A percentile compares a stretch with the other conserved stretches of the same genome.
These are phyloP conservation scores for Sechiopsis laciniata DNA, from an alignment of 306 rosid genomes.

Conservation along the genomic window DNA sequence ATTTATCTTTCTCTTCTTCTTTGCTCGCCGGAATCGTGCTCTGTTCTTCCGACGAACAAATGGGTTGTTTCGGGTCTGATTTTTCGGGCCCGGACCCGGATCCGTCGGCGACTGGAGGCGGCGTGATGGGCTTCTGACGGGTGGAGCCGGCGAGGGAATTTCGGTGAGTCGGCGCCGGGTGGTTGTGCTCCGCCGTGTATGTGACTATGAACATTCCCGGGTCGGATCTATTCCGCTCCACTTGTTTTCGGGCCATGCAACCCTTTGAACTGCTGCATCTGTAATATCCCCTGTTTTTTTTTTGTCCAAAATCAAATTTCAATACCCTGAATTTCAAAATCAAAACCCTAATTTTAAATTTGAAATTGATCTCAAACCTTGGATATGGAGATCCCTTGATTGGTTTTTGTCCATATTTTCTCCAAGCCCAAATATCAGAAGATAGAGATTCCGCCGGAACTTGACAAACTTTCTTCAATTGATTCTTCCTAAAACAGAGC, in stretches of 20 bases:
- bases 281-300: constrained; percentile 64
- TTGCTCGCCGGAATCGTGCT: constrained; percentile 48
- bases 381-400: constrained; percentile 72
- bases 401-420: constrained; percentile 62
- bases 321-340: background rate
- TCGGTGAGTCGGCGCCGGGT: constrained; percentile 88
- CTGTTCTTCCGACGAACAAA: constrained; percentile 26
- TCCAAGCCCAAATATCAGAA: constrained; percentile 97
- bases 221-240: constrained; percentile 85
- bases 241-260: constrained; percentile 92
- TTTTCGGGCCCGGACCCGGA: constrained; percentile 17
- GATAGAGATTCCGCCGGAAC: constrained; percentile 82
- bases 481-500: constrained; percentile 56
- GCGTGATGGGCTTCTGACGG: constrained; percentile 61
- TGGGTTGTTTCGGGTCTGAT: constrained; percentile 24
- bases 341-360: background rate
- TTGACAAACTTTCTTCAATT: constrained; percentile 76
- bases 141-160: constrained; percentile 97
- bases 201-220: constrained; percentile 90
- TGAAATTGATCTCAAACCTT: constrained; percentile 39
- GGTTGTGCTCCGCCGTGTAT: constrained; percentile 92
- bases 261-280: constrained; percentile 36
- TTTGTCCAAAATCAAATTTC: constrained; percentile 8
- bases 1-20: constrained; percentile 55
- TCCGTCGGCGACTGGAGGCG: background rate